Evolutionary conservation across 2,329 filamentous ascomycete genomes (phyloP), one percentile per base, ranked within the genome.

Genomic region (Calonectria pseudoreteaudii): DNA sequence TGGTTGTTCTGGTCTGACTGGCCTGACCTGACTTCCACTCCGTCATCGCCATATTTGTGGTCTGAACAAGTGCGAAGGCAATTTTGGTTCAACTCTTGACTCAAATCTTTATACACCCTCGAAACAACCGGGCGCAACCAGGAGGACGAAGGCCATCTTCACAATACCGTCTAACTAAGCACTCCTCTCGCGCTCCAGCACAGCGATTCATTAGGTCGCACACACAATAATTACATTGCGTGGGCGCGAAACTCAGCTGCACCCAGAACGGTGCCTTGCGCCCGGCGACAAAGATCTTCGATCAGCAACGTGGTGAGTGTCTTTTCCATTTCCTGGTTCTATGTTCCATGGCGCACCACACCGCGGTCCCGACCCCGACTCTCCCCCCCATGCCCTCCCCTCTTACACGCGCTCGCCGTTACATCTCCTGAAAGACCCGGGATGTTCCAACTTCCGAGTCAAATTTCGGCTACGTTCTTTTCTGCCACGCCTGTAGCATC

Each of bases 11-110:
- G 23, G 62, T 56, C 49, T 69, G 60, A 68, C 18, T 47, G 34
- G 60, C 23, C 66, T 73, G 66, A 50, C 60, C 66, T 62, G 66
- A 69, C 66, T 49, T 65, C 70, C 64, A 60, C 62, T 64, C 50
- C 60, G 26, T 14, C 11, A 72, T 44, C 70, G 26, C 30, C 58
- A 58, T 50, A 69, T 65, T 30, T 28, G 53, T 28, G 36, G 18
- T 8, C n/a, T 41, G 38, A 41, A 41, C 66, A 14, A 34, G 14
- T 56, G n/a, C 3, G 34, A 36, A 58, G 41, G 38, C 23, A 65
- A 49, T 49, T 28, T 47, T 47, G 60, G 26, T 26, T n/a, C 34
- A 26, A 18, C 3, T 41, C n/a, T 41, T 14, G 34, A 11, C 56
- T 18, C n/a, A 30, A 62, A 41, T 16, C 23, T 28, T 10, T 62